These are phyloP conservation scores for Phytophthora cryptogea DNA, from an alignment of 352 stramenopile genomes.

Conservation along the genomic window DNA sequence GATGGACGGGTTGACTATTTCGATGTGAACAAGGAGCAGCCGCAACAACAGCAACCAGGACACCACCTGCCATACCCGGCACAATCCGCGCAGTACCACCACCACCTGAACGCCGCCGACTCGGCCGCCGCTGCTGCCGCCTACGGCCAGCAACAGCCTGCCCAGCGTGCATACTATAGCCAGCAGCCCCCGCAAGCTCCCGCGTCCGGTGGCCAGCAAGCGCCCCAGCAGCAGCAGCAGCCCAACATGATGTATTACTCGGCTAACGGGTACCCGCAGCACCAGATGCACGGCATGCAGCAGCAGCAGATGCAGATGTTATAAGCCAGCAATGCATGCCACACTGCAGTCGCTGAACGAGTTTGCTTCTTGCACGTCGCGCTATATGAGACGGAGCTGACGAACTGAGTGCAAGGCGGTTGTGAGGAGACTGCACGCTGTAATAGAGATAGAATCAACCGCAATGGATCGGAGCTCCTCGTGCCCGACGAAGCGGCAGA, in stretches of 20 bases:
- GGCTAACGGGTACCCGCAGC: conserved; percentile 53
- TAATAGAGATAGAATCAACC: conserved; percentile 47
- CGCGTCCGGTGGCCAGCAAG: conserved; percentile 28
- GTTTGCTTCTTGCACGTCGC: conserved; percentile 33
- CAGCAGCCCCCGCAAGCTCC: conserved; percentile 39
- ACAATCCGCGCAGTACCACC: conserved; percentile 66
- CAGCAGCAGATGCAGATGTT: conserved; percentile 73
- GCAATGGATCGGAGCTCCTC: conserved; percentile 29
- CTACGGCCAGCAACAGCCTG: conserved; percentile 55
- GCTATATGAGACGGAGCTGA: conserved; percentile 28
- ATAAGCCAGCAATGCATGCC: conserved; percentile 39
- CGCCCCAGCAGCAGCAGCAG: conserved; percentile 39
- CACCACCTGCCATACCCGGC: conserved; percentile 58
- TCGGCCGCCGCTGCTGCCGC: conserved; percentile 55
- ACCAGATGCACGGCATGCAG: conserved; percentile 80
- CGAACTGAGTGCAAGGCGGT: conserved; percentile 27
- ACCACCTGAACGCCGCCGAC: conserved; percentile 67
- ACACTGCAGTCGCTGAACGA: conserved; percentile 19
- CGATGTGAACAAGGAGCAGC: conserved; percentile 72
- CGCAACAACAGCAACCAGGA: conserved; percentile 32
- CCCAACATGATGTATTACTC: conserved; percentile 80
- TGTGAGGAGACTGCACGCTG: conserved; percentile 17
- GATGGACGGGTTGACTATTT: conserved; percentile 69
- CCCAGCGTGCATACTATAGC: conserved; percentile 52
- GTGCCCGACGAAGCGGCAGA: conserved; percentile 21